Conservation (phyloP, 352 stramenopile species). For the Phytopythium delawarense region DNA sequence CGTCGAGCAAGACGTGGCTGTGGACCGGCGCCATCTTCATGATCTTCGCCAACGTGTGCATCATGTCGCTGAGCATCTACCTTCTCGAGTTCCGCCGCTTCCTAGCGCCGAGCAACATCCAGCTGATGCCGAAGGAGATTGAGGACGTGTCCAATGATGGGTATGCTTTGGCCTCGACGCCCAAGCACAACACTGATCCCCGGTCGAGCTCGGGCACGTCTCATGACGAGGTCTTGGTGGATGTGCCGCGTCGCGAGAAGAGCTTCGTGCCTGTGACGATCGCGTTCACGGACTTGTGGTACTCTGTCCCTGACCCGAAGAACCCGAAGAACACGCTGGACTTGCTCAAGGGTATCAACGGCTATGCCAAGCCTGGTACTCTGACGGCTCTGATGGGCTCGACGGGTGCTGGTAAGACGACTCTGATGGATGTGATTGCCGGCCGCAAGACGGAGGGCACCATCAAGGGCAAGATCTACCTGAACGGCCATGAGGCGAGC, state of each 20-base stretch:
- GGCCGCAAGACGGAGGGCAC: conserved; percentile 7
- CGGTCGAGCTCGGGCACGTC: conserved; percentile 3
- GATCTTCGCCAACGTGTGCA: conserved; percentile 24
- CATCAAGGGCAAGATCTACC: conserved; percentile 14
- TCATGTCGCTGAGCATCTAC: conserved; percentile 27
- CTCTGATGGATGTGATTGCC: conserved; percentile 11
- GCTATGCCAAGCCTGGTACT: conserved; percentile 23
- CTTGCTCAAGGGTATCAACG: conserved; percentile 28
- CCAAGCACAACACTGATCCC: conserved; percentile 9
- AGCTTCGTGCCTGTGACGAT: conserved; percentile 21
- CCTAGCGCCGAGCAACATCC: conserved; percentile 16
- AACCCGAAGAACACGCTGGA: conserved; percentile 11
- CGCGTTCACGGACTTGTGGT: conserved; percentile 19
- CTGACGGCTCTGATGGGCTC: conserved; percentile 83
- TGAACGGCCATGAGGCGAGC: conserved; percentile 20
- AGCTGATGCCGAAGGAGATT: conserved; percentile 11
- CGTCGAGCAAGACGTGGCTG: conserved; percentile 32
- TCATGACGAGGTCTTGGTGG: conserved; percentile 11
- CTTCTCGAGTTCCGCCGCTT: conserved; percentile 34
- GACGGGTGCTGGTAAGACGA: conserved; percentile 11
- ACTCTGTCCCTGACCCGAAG: conserved; percentile 13
- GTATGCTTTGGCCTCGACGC: conserved; percentile 16
- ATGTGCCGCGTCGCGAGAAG: conserved; percentile 11
- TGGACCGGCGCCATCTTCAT: conserved; percentile 26
- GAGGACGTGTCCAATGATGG: conserved; percentile 6